Conservation (phyloP, 2,329 filamentous ascomycete species). For the Endoconidiophora laricicola region DNA sequence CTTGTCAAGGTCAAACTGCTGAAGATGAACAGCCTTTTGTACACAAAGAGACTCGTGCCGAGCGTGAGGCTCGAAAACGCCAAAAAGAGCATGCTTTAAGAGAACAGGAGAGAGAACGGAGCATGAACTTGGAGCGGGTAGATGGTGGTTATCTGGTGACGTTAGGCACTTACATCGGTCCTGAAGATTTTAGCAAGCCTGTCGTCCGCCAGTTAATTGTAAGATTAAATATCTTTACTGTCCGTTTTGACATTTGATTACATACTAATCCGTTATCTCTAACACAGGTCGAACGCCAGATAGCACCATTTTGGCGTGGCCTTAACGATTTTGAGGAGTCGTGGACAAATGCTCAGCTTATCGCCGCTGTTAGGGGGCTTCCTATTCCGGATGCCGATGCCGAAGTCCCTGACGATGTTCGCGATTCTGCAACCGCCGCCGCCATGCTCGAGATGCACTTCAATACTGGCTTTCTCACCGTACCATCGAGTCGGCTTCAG, state of each 20-base stretch:
- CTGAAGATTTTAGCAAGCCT: slow-evolving; percentile 83
- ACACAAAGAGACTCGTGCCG: slow-evolving; percentile 76
- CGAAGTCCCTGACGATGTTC: slow-evolving; percentile 47
- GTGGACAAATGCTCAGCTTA: slow-evolving; percentile 92
- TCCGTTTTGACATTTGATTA: not conserved
- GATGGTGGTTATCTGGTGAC: slow-evolving; percentile 93
- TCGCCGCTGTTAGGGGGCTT: slow-evolving; percentile 72
- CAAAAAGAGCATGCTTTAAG: slow-evolving; percentile 66
- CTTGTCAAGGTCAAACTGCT: not conserved
- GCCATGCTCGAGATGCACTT: slow-evolving; percentile 32
- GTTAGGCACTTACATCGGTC: slow-evolving; percentile 78
- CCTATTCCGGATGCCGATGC: slow-evolving; percentile 73
- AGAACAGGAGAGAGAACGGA: slow-evolving; percentile 73
- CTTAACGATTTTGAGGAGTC: slow-evolving; percentile 73
- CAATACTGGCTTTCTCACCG: slow-evolving; percentile 54
- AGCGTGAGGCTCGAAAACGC: slow-evolving; percentile 69
- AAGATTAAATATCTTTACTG: slow-evolving; percentile 17
- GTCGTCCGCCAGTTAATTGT: slow-evolving; percentile 85
- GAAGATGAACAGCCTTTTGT: slow-evolving; percentile 30
- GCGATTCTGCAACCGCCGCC: slow-evolving; percentile 29
- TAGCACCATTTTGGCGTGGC: slow-evolving; percentile 93
- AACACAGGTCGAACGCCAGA: slow-evolving; percentile 66
- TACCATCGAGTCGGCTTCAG: slow-evolving; percentile 59
- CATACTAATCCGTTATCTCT: not conserved
- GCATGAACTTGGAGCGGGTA: slow-evolving; percentile 78